A percentile compares a stretch with the other conserved stretches of the same genome.
These are phyloP conservation scores for Tolypocladium pustulatum DNA, from an alignment of 2,329 filamentous ascomycete species.

Conservation along the genomic window DNA sequence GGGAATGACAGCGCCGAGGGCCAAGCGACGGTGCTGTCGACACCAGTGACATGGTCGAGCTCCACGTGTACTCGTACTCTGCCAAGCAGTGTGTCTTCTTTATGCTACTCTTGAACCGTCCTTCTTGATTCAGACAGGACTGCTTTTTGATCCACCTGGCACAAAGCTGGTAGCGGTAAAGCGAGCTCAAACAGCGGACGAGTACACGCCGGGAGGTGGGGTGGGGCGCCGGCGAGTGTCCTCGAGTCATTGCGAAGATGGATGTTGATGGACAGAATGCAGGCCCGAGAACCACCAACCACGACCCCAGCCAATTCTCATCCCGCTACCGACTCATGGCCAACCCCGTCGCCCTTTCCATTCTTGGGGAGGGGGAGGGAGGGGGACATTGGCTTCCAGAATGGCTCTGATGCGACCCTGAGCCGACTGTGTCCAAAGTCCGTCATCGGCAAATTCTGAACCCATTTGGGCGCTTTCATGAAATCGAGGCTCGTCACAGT, in stretches of 20 bases:
- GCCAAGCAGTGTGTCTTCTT: not conserved
- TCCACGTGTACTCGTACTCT: not conserved
- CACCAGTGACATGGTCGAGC: not conserved
- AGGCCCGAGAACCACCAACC: not conserved
- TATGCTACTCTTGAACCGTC: not conserved
- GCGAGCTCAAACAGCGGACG: not conserved
- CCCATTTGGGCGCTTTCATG: not conserved
- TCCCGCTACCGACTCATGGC: conserved; percentile 1
- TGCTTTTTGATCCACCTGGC: not conserved
- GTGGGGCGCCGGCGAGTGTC: not conserved
- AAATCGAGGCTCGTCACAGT: not conserved
- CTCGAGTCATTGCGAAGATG: not conserved
- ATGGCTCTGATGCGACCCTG: not conserved
- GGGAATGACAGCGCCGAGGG: not conserved
- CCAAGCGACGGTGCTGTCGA: not conserved
- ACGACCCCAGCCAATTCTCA: not conserved
- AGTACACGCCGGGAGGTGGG: not conserved
- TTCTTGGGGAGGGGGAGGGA: not conserved
- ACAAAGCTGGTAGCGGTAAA: not conserved
- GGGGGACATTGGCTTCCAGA: not conserved
- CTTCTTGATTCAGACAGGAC: not conserved
- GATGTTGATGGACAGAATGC: not conserved
- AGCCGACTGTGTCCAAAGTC: not conserved
- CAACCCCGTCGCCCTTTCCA: no score
- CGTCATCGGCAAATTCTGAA: not conserved